Base-by-base conservation (phyloP, 2,329 filamentous ascomycete genomes). In the Neocucurbitaria cava region DNA sequence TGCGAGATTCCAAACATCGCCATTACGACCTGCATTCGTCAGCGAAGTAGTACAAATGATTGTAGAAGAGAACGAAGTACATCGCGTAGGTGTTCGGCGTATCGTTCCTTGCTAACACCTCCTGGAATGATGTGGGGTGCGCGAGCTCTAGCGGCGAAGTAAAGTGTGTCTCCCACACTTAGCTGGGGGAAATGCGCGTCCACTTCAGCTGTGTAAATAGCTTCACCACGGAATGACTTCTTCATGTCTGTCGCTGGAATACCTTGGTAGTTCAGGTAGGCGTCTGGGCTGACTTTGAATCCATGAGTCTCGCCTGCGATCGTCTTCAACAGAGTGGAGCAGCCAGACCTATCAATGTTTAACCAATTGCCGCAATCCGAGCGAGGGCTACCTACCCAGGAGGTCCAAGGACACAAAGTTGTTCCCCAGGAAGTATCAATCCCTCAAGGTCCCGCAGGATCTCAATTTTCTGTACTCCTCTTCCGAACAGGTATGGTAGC, bases 221-320 rank as follows among this genome's bases (percentile, higher is more conserved):
- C 89, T 77, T 95, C 91, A 59, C 91, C 91, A 35, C 89, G 87
- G 76, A 92, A 92, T 47, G 83, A 78, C 2, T 84, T 85, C 73
- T 90, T 85, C 89, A 95, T 93, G 65, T 90, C 85, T 68, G 89
- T 78, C 55, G 89, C 83, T 1, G 85, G 77, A 66, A 90, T 82
- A 56, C 87, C 89, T 71, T 94, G 88, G 70, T 95, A 96, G 76
- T 95, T 92, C 70, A 96, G 85, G 59, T 91, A 87, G 0, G 89
- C 87, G 11, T 82, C 78, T 1, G 88, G 78, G 48, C 89, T 88
- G 20, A 94, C 81, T 66, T 84, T 86, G 61, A 95, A 87, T 44
- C 91, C 91, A 65, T 92, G 88, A 18, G 89, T 90, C 74, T 95
- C 90, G 44, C 91, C 91, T 3, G 90, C 85, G 64, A 95, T 86